Conservation (phyloP, 2,329 filamentous ascomycete genomes). For the Pseudocercospora cruenta region DNA sequence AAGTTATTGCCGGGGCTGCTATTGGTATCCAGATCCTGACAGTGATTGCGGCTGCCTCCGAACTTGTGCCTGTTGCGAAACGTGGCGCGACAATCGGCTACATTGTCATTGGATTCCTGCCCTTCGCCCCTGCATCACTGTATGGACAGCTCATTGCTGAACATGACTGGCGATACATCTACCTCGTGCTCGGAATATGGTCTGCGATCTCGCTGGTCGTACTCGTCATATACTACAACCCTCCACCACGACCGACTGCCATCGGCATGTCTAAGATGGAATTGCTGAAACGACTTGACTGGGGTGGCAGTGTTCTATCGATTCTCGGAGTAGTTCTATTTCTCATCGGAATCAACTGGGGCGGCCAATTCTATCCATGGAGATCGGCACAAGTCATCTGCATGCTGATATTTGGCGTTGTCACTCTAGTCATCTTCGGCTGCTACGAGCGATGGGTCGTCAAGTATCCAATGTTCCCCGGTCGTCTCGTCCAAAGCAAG, state of each 20-base stretch:
- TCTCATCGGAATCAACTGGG: constrained; percentile 44
- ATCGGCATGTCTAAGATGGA: constrained; percentile 44
- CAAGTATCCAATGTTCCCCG: constrained; percentile 37
- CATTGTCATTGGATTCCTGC: constrained; percentile 63
- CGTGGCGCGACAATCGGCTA: constrained; percentile 64
- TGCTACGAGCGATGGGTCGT: constrained; percentile 28
- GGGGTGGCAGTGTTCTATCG: constrained; percentile 55
- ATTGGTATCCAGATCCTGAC: constrained; percentile 14
- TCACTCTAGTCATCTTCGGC: constrained; percentile 29
- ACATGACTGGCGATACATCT: constrained; percentile 58
- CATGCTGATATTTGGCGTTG: constrained; percentile 27
- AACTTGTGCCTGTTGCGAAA: constrained; percentile 66
- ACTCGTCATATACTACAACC: constrained; percentile 56
- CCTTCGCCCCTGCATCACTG: constrained; percentile 63
- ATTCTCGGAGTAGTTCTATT: constrained; percentile 55
- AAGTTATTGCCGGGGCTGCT: background rate
- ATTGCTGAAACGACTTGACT: constrained; percentile 52
- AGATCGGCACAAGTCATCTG: constrained; percentile 27
- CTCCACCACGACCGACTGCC: constrained; percentile 51
- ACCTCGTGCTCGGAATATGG: constrained; percentile 57
- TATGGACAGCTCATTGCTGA: constrained; percentile 61
- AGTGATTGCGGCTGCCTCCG: constrained; percentile 64
- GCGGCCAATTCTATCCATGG: constrained; percentile 22
- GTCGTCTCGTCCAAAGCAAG: constrained; percentile 29
- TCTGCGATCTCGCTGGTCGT: constrained; percentile 55